These are phyloP conservation scores for Chaetomium globosum DNA, from an alignment of 2,329 filamentous ascomycete genomes.

Conservation along the genomic window DNA sequence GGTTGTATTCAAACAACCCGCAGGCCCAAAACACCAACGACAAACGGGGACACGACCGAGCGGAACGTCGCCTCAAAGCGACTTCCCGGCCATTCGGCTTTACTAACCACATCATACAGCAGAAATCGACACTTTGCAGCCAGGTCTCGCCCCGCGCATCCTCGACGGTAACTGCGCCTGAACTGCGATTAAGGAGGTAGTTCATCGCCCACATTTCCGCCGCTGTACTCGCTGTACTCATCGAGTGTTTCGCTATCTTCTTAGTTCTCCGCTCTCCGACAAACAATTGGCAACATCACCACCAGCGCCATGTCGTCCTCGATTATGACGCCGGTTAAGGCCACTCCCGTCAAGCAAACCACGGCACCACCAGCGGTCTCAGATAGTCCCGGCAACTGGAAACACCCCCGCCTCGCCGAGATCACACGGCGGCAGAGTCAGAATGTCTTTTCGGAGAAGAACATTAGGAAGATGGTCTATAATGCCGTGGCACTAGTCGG, in stretches of 20 bases:
- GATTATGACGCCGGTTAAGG: constrained; percentile 27
- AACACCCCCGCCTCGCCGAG: constrained; percentile 84
- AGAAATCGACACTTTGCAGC: constrained; percentile 14
- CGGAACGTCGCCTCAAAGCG: constrained; percentile 15
- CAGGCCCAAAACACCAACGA: constrained; percentile 5
- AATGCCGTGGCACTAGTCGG: constrained; percentile 58
- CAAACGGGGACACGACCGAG: constrained; percentile 19
- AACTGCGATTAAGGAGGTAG: neutral
- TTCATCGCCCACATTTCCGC: neutral
- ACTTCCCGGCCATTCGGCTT: constrained; percentile 39
- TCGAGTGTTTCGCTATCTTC: neutral
- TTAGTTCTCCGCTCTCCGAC: neutral
- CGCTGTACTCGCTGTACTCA: neutral
- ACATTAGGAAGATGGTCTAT: constrained; percentile 69
- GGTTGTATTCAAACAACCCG: neutral
- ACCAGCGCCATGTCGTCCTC: constrained; percentile 41
- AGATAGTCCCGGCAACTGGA: constrained; percentile 79
- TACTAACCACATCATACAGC: constrained; percentile 36
- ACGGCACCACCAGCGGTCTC: constrained; percentile 46
- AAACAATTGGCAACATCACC: neutral
- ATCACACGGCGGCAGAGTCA: constrained; percentile 80
- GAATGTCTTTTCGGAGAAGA: constrained; percentile 75
- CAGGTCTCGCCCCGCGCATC: neutral
- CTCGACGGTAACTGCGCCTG: neutral
- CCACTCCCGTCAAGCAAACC: constrained; percentile 37